Evolutionary conservation across 1,284 basidiomycete species (phyloP).

Genomic region (Boletus semigastroideus): DNA sequence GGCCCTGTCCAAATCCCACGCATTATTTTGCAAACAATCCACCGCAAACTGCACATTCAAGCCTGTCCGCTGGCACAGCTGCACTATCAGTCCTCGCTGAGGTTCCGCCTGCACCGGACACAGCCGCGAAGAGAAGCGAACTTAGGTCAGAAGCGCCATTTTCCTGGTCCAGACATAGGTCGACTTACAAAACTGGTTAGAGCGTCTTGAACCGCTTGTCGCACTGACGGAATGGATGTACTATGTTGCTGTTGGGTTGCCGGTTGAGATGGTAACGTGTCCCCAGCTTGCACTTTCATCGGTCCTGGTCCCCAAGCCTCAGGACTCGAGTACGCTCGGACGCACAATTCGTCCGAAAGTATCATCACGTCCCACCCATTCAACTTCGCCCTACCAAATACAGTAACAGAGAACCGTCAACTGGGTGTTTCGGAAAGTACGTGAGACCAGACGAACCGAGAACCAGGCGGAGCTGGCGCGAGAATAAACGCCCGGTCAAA

Average conservation of each 20-base stretch:
- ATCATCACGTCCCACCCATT: slow-evolving; percentile 91
- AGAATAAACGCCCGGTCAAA: slow-evolving; percentile 94
- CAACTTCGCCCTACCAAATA: slow-evolving; percentile 59
- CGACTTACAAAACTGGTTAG: slow-evolving; percentile 56
- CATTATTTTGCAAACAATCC: slow-evolving; percentile 81
- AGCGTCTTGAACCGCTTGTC: slow-evolving; percentile 44
- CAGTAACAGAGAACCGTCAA: slow-evolving; percentile 2
- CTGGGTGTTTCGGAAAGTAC: not conserved
- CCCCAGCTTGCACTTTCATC: slow-evolving; percentile 59
- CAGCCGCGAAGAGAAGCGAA: slow-evolving; percentile 7
- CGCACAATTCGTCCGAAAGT: slow-evolving; percentile 83
- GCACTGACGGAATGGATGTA: slow-evolving; percentile 28
- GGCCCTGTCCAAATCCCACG: slow-evolving; percentile 77
- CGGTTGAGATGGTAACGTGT: slow-evolving; percentile 28
- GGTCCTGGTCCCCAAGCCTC: slow-evolving; percentile 77
- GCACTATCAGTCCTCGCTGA: slow-evolving; percentile 65
- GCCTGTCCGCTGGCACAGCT: slow-evolving; percentile 68
- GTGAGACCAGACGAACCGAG: slow-evolving; percentile 57
- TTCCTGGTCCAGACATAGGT: slow-evolving; percentile 5
- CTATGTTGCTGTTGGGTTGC: slow-evolving; percentile 16
- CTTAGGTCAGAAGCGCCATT: slow-evolving; percentile 1
- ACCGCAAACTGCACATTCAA: slow-evolving; percentile 75
- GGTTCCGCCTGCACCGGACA: slow-evolving; percentile 53
- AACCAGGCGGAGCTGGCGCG: slow-evolving; percentile 76
- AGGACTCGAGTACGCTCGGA: slow-evolving; percentile 82